Percentiles rank a stretch among this genome's conserved stretches.
phyloP scores from a whole-genome alignment of 148 eudicot genomes.

The Linanthus parryae region DNA sequence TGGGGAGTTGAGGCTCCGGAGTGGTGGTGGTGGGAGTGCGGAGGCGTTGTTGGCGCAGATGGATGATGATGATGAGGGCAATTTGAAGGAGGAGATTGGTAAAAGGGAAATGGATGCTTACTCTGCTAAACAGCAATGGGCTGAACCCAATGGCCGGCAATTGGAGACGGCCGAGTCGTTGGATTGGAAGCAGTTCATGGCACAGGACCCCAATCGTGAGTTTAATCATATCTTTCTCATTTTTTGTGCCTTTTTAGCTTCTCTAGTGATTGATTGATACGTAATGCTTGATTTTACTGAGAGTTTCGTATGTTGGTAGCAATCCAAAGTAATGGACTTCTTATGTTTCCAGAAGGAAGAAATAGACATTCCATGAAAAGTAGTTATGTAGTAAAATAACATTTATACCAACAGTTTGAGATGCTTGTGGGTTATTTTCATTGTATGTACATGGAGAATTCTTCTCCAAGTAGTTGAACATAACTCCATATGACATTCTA shows the following conservation, averaged over 20 bases:
- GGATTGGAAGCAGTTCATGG: constrained; percentile 73
- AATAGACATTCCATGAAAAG: too few species aligned
- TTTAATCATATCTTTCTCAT: background rate
- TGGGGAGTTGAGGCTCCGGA: constrained; percentile 22
- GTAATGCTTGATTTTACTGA: too few species aligned
- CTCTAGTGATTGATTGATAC: too few species aligned
- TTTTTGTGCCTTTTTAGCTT: background rate
- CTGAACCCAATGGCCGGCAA: constrained; percentile 34
- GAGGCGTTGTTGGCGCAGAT: constrained; percentile 5
- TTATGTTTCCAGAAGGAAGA: background rate
- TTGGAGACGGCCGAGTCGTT: constrained; percentile 54
- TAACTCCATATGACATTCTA: too few species aligned
- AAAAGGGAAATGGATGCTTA: constrained; percentile 21
- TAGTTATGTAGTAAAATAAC: background rate
- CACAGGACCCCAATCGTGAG: constrained; percentile 62
- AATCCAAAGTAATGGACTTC: background rate
- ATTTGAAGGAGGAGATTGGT: constrained; percentile 21
- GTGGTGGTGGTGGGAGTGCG: constrained; percentile 20
- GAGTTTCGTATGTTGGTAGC: background rate
- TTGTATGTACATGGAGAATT: too few species aligned
- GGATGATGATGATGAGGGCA: constrained; percentile 14
- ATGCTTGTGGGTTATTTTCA: too few species aligned
- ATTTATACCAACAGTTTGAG: too few species aligned
- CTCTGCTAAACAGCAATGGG: constrained; percentile 11
- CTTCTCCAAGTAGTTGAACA: too few species aligned